Base-by-base conservation (phyloP, 2,329 filamentous ascomycete species). In the Cercospora zeina region DNA sequence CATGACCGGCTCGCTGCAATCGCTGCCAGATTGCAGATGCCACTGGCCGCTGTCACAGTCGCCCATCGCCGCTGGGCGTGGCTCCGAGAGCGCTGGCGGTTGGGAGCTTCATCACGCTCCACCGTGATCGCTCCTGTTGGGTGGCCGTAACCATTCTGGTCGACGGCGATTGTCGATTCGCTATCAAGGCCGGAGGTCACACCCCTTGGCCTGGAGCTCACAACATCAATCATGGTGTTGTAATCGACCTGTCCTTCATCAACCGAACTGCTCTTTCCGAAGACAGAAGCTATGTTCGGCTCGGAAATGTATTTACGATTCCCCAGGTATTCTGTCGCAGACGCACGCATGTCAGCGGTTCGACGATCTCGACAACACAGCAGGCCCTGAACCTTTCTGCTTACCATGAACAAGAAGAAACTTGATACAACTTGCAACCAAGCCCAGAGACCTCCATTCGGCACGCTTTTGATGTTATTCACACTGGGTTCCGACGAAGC, bases 391-490 rank as follows among this genome's bases (percentile, higher is more conserved):
- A n/a, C n/a, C n/a, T 4, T 0, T 2, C 2, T 10, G 7, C 49
- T 58, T 49, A 58, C 77, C 79, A 82, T 30, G 65, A 81, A 77
- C 7, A 82, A 63, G 57, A 80, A 79, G 69, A 81, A 82, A n/a
- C 72, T 70, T 1, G 77, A 78, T 1, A 80, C 55, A 4, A 82
- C 80, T 62, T 81, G 79, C 31, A 82, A 66, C 80, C 80, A 82
- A 4, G 80, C 80, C 65, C 63, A 71, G 4, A 79, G 62, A 0
- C 80, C 80, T 14, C 80, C 80, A 69, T 82, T 75, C 0, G 80
- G 80, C 16, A 81, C 78, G 21, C 70, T 71, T 14, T 71, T 72
- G 30, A 77, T 71, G 68, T 80, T 76, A 59, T 76, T 77, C 33
- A 80, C 75, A 36, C 75, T 79, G 4, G 68, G 69, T 50, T 71